Evolutionary conservation across 2,329 filamentous ascomycete genomes (phyloP).

Genomic region (Chlorencoelia australis): DNA sequence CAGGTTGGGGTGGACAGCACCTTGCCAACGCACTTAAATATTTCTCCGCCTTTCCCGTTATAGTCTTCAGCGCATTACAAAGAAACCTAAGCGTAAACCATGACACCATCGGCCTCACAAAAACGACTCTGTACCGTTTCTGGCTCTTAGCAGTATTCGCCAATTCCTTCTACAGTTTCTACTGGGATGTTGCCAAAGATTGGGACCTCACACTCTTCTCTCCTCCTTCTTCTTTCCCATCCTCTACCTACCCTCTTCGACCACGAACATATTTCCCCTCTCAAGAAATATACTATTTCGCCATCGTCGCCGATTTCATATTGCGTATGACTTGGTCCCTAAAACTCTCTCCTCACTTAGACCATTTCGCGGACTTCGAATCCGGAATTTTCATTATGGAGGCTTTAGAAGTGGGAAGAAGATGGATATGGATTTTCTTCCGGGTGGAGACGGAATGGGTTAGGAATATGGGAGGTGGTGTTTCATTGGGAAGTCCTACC

Average conservation of each 20-base stretch:
- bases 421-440: constrained; percentile 98
- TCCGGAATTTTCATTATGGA: constrained; percentile 82
- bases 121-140: constrained; percentile 38
- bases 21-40: constrained; percentile 94
- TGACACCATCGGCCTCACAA: constrained; percentile 28
- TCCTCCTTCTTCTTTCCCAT: constrained; percentile 28
- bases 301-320: constrained; percentile 67
- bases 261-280: constrained; percentile 62
- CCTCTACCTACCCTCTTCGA: constrained; percentile 49
- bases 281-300: constrained; percentile 69
- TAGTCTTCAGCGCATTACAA: constrained; percentile 68
- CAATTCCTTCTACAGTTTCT: constrained; percentile 93
- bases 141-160: constrained; percentile 67
- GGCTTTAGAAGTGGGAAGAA: constrained; percentile 72
- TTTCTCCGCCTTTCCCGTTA: constrained; percentile 84
- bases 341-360: constrained; percentile 73
- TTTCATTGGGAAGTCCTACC: constrained; percentile 39
- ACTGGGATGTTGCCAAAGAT: constrained; percentile 94
- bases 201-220: constrained; percentile 89
- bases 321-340: constrained; percentile 86
- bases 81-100: constrained; percentile 41
- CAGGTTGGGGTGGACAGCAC: constrained; percentile 73
- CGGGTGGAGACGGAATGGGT: constrained; percentile 91
- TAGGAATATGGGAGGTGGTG: constrained; percentile 34
- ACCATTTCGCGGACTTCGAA: constrained; percentile 79